phyloP scores from a whole-genome alignment of 2,329 filamentous ascomycete genomes.

The Paraphoma chrysanthemicola region DNA sequence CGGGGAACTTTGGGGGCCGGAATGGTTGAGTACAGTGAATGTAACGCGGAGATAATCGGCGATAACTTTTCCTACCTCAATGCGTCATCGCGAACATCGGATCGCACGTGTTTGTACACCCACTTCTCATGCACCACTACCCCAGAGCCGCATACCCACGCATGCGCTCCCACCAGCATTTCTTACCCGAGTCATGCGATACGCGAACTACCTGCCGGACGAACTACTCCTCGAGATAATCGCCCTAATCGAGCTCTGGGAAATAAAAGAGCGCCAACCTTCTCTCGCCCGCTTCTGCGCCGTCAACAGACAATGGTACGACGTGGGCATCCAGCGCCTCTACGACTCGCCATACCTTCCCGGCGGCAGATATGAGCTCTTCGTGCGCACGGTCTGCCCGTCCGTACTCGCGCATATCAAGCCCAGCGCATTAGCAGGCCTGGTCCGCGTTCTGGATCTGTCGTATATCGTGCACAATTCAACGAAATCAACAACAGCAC shows the following conservation, averaged over 20 bases:
- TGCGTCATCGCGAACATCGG: too few species aligned
- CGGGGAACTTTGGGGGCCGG: too few species aligned
- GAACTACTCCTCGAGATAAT: constrained; percentile 62
- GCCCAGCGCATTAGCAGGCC: constrained; percentile 55
- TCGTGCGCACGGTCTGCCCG: constrained; percentile 63
- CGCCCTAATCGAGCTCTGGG: constrained; percentile 47
- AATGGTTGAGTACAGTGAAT: too few species aligned
- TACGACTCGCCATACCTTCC: constrained; percentile 61
- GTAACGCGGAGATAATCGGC: too few species aligned
- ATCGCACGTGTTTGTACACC: too few species aligned
- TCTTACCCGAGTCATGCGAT: background rate
- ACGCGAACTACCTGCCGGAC: constrained; percentile 45
- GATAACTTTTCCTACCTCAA: too few species aligned
- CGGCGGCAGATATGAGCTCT: constrained; percentile 61
- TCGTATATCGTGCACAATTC: constrained; percentile 65
- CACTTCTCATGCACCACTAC: too few species aligned
- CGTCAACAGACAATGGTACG: constrained; percentile 61
- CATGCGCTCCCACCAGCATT: too few species aligned
- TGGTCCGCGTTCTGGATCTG: constrained; percentile 63
- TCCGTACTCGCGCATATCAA: constrained; percentile 57
- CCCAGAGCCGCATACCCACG: too few species aligned
- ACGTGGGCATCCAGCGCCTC: constrained; percentile 57
- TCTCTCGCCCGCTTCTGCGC: constrained; percentile 61
- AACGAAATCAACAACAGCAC: constrained; percentile 62
- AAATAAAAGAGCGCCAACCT: constrained; percentile 48